Conservation (phyloP, 139 green algal species). For the Tetraselmis chui region DNA sequence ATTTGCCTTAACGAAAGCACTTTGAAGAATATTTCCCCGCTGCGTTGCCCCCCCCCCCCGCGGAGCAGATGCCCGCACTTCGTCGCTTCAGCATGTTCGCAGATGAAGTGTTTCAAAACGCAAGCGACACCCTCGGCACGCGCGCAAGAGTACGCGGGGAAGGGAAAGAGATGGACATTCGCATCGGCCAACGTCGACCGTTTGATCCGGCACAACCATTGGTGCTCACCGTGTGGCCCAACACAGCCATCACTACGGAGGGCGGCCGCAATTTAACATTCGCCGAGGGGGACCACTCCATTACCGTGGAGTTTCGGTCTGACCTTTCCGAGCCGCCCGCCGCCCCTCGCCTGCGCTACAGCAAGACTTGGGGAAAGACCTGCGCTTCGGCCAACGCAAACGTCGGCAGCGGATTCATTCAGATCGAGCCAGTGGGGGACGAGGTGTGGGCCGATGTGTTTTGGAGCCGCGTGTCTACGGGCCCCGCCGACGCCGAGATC, state of each 20-base stretch:
- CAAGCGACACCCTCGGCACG: not conserved
- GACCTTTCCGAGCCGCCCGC: not conserved
- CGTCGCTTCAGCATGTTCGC: not conserved
- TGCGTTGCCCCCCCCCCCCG: too few species aligned
- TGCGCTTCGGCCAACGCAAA: not conserved
- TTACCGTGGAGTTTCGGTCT: not conserved
- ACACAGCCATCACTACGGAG: not conserved
- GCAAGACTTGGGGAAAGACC: not conserved
- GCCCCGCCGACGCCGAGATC: not conserved
- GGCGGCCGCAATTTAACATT: not conserved
- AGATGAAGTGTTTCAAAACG: not conserved
- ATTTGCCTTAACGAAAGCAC: too few species aligned
- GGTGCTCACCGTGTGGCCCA: not conserved
- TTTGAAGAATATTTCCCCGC: too few species aligned
- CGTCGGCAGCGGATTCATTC: not conserved
- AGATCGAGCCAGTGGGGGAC: not conserved
- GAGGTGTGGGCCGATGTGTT: not conserved
- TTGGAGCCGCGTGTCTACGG: not conserved
- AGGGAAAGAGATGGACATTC: not conserved
- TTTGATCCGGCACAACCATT: not conserved
- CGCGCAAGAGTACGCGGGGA: not conserved
- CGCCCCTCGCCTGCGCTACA: not conserved
- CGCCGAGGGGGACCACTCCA: not conserved
- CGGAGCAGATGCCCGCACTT: not conserved
- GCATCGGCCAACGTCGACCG: not conserved